Evolutionary conservation across 257 asterid genomes (phyloP).

Genomic region (Osmanthus fragrans): DNA sequence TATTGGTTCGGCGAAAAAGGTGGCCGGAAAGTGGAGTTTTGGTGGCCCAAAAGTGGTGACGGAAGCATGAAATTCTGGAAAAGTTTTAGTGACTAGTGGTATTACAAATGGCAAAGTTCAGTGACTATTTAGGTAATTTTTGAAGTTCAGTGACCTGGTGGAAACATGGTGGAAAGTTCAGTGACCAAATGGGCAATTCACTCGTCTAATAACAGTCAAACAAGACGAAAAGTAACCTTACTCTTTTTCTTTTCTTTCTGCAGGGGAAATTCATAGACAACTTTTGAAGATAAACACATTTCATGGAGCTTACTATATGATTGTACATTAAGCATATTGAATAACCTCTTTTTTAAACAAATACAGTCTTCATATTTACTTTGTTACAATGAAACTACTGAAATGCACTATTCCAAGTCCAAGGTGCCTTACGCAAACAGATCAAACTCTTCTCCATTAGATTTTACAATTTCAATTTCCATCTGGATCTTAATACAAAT

Average conservation of each 20-base stretch:
- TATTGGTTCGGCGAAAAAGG: no score
- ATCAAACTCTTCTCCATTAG: not conserved
- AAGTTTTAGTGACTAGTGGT: no score
- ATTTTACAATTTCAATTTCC: not conserved
- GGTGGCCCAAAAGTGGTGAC: no score
- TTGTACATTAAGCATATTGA: not conserved
- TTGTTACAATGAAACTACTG: not conserved
- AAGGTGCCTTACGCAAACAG: not conserved
- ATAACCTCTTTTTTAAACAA: not conserved
- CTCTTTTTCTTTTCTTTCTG: not conserved
- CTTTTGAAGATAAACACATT: not conserved
- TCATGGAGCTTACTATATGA: not conserved
- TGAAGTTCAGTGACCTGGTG: no score
- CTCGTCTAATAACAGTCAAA: not conserved
- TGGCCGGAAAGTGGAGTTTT: no score
- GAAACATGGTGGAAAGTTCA: no score
- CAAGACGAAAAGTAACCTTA: not conserved
- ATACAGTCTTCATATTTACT: not conserved
- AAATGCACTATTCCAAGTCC: no score
- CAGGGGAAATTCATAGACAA: not conserved
- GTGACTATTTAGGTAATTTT: no score
- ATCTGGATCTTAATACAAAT: not conserved
- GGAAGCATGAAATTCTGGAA: no score
- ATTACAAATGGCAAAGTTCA: no score
- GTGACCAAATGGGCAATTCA: no score